These are phyloP conservation scores for Chenopodium album DNA, from an alignment of 148 eudicot genomes.

Conservation along the genomic window DNA sequence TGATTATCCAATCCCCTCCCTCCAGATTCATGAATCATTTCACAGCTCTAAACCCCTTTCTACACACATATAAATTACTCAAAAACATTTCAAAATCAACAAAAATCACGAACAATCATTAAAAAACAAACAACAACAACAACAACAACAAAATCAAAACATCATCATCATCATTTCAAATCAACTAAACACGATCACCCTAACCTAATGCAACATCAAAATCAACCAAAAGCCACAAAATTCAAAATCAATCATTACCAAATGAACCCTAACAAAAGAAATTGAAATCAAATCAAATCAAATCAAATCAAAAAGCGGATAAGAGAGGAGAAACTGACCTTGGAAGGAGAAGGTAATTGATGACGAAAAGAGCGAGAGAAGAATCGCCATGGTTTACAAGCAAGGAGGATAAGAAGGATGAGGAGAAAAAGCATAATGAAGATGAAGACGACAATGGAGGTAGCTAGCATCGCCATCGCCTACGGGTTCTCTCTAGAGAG, in stretches of 20 bases:
- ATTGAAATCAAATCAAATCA: background rate
- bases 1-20: background rate
- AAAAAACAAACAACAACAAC: background rate
- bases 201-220: background rate
- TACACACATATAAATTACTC: background rate
- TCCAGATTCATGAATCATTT: background rate
- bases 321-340: conserved; percentile 35
- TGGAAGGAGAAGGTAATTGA: conserved; percentile 36
- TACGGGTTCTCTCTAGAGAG: conserved; percentile 17
- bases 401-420: conserved; percentile 53
- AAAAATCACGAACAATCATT: background rate
- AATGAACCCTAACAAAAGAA: background rate
- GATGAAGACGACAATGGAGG: conserved; percentile 26
- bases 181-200: background rate
- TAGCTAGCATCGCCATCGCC: conserved; percentile 45
- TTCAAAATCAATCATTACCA: background rate
- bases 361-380: conserved; percentile 33
- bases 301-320: background rate
- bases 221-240: background rate
- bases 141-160: background rate
- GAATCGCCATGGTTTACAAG: conserved; percentile 83
- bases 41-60: background rate
- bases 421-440: conserved; percentile 57
- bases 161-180: background rate
- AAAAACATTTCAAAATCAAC: background rate